Conservation (phyloP, 176 grass and related monocot species). For the Musa acuminata region DNA sequence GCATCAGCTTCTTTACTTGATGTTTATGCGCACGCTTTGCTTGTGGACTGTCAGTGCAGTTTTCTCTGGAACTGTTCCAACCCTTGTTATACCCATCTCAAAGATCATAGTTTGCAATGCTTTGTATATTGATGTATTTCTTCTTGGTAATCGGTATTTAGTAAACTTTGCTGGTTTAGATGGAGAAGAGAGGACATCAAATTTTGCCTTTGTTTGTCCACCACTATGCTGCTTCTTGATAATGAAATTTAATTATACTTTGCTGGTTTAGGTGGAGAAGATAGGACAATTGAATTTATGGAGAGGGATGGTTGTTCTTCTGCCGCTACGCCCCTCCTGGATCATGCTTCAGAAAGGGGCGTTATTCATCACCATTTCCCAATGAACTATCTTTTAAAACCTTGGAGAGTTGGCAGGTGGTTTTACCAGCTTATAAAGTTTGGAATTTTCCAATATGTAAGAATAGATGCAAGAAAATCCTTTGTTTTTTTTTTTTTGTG, state of each 20-base stretch:
- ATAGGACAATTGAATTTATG: conserved; percentile 90
- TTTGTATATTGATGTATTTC: too few relatives aligned
- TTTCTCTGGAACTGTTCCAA: not conserved
- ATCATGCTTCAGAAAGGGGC: conserved; percentile 51
- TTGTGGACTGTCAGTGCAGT: not conserved
- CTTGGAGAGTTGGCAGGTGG: conserved; percentile 63
- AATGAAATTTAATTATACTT: not conserved
- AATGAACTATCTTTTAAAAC: conserved; percentile 73
- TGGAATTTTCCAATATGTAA: conserved; percentile 99
- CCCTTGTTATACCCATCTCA: not conserved
- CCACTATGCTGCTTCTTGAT: not conserved
- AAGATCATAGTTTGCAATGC: not conserved
- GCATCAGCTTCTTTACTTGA: not conserved
- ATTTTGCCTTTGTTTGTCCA: not conserved
- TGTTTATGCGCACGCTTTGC: not conserved
- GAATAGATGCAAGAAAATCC: conserved; percentile 11
- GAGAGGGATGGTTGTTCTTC: conserved; percentile 65
- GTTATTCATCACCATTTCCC: conserved; percentile 96
- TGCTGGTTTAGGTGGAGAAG: conserved; percentile 59
- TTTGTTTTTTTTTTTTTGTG: conserved; percentile 4
- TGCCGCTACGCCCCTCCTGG: conserved; percentile 53
- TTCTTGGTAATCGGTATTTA: too few relatives aligned
- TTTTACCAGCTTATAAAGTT: conserved; percentile 94
- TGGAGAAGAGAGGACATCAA: too few relatives aligned
- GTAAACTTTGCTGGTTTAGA: too few relatives aligned